Evolutionary conservation across 345 rosid species (phyloP), one percentile per base, ranked within the genome.

Genomic region (Diplotaxis tenuifolia): DNA sequence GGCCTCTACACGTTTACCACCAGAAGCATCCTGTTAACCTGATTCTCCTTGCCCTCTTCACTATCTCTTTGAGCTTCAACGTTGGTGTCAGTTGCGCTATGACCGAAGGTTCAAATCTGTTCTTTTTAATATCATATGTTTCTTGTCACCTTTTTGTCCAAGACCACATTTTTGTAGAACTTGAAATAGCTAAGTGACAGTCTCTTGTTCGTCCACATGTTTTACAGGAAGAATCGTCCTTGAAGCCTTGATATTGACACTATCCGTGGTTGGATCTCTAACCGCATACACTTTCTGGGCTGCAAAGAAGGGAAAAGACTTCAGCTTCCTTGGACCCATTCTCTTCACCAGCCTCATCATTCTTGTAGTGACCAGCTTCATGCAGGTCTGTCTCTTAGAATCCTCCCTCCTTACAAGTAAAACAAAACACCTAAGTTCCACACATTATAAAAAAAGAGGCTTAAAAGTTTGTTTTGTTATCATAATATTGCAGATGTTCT

Each of bases 201-300:
- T n/a, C n/a, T n/a, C n/a, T n/a, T n/a, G n/a, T n/a, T n/a, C n/a
- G n/a, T n/a, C n/a, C n/a, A n/a, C n/a, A n/a, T n/a, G n/a, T n/a
- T n/a, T n/a, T n/a, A n/a, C 94, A 94, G 98, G 98, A 79, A 84
- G 81, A 82, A 88, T 94, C 47, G 98, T 94, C 76, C 98, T 94
- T 14, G 84, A 94, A 81, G 98, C 98, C 19, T 81, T 94, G 63
- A 83, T 94, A 77, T 81, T 94, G 74, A 94, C 98, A 21, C 80
- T 93, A 1, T 91, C 89, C 5, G 96, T 94, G 79, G 98, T 91
- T 9, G 82, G 63, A 21, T 84, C 96, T 62, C 80, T 91, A 56
- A 91, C 98, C 34, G 98, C 82, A 4, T 94, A 94, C 83, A 89
- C 98, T 67, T 94, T 94, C 90, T 94, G 96, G 97, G 98, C 98